These are phyloP conservation scores for Seminavis robusta DNA, from an alignment of 108 stramenopile genomes.

Conservation along the genomic window DNA sequence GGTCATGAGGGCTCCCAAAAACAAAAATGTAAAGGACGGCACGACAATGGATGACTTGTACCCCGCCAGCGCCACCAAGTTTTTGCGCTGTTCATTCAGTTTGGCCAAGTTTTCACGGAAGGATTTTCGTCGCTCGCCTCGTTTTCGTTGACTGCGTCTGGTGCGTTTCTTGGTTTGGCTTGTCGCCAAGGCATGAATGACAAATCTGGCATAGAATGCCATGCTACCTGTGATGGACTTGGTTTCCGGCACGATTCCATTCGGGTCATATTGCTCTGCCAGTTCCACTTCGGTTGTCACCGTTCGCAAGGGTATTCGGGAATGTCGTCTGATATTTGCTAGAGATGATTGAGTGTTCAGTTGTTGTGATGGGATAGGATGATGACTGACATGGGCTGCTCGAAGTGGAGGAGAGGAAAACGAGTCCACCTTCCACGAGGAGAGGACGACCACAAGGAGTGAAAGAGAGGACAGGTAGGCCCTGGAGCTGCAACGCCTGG, in stretches of 20 bases:
- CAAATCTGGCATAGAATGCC: slow-evolving; percentile 23
- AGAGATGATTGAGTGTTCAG: too few relatives aligned
- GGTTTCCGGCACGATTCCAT: slow-evolving; percentile 31
- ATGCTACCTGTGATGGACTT: slow-evolving; percentile 14
- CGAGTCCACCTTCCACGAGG: too few relatives aligned
- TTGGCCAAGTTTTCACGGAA: slow-evolving; percentile 30
- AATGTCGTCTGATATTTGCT: too few relatives aligned
- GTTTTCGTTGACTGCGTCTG: neutral
- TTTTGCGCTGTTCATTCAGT: slow-evolving; percentile 70
- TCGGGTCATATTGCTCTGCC: slow-evolving; percentile 25
- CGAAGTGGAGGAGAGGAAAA: too few relatives aligned
- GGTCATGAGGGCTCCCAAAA: slow-evolving; percentile 75
- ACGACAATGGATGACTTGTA: slow-evolving; percentile 62
- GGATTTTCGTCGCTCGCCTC: slow-evolving; percentile 2
- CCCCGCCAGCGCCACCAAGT: slow-evolving; percentile 67
- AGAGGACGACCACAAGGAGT: too few relatives aligned
- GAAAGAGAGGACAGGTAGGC: too few relatives aligned
- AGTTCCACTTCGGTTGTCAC: too few relatives aligned
- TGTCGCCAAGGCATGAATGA: neutral
- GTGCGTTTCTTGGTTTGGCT: neutral
- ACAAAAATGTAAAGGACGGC: slow-evolving; percentile 68
- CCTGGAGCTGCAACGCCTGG: too few relatives aligned
- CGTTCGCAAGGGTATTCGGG: too few relatives aligned
- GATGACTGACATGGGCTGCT: too few relatives aligned
- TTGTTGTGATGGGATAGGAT: too few relatives aligned